These are phyloP conservation scores for Pedinophyceae sp. DNA, from an alignment of 139 green algal genomes.

Conservation along the genomic window DNA sequence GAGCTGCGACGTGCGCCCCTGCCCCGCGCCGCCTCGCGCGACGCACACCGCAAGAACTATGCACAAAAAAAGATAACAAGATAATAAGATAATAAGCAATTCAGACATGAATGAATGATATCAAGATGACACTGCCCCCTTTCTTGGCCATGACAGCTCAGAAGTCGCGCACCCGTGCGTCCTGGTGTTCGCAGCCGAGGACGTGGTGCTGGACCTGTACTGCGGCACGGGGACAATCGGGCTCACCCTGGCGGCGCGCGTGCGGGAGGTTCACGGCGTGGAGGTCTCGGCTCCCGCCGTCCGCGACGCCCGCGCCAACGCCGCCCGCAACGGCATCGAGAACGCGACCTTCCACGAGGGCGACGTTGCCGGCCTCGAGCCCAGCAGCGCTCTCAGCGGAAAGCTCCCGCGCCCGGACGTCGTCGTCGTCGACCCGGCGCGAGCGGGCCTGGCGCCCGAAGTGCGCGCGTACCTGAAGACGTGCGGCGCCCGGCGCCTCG, in stretches of 20 bases:
- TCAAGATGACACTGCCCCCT: too few relatives aligned
- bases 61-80: too few relatives aligned
- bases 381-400: conserved; percentile 1
- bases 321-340: conserved; percentile 42
- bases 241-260: conserved; percentile 38
- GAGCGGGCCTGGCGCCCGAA: conserved; percentile 34
- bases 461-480: conserved; percentile 34
- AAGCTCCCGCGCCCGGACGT: conserved; percentile 24
- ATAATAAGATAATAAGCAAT: too few relatives aligned
- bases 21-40: too few relatives aligned
- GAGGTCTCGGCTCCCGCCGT: conserved; percentile 27
- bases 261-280: conserved; percentile 25
- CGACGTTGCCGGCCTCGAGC: conserved; percentile 27
- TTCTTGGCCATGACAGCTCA: background rate
- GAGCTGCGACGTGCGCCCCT: too few relatives aligned
- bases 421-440: conserved; percentile 53
- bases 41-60: too few relatives aligned
- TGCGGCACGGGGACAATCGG: conserved; percentile 74
- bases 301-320: conserved; percentile 44
- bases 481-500: conserved; percentile 32
- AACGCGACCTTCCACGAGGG: conserved; percentile 50
- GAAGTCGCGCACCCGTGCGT: background rate
- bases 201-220: conserved; percentile 73
- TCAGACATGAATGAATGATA: too few relatives aligned
- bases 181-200: conserved; percentile 4